phyloP scores from a whole-genome alignment of 768 basidiomycete species.

The Flagelloscypha sp. region DNA sequence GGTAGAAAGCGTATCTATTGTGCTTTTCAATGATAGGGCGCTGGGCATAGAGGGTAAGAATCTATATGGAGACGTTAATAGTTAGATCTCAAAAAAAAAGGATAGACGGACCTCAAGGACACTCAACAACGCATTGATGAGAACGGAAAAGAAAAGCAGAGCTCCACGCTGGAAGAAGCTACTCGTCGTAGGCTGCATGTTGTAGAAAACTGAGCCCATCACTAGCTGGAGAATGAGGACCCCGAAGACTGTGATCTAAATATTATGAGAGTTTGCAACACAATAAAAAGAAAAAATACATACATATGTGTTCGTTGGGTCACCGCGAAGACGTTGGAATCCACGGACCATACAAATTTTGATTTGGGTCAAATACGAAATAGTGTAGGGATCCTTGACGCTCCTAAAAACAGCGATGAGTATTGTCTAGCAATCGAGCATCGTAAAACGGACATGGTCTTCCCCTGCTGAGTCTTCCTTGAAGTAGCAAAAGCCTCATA shows the following conservation, averaged over 20 bases:
- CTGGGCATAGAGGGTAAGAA: conserved; percentile 38
- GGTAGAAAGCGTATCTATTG: conserved; percentile 38
- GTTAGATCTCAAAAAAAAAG: background rate
- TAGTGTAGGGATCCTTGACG: conserved; percentile 28
- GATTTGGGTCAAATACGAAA: conserved; percentile 38
- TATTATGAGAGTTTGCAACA: no score
- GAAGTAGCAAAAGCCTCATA: conserved; percentile 8
- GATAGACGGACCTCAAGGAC: conserved; percentile 5
- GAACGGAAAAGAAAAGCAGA: conserved; percentile 41
- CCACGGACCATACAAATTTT: conserved; percentile 35
- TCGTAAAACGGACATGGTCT: no score
- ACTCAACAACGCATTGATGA: conserved; percentile 20
- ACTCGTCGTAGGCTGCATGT: conserved; percentile 21
- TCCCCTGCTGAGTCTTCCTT: no score
- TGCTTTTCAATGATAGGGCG: conserved; percentile 39
- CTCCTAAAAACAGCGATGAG: no score
- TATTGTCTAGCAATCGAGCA: no score
- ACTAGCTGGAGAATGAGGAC: conserved; percentile 14
- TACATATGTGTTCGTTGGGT: no score
- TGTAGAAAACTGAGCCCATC: conserved; percentile 27
- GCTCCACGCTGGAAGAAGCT: conserved; percentile 36
- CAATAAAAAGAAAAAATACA: no score
- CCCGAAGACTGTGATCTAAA: conserved; percentile 29
- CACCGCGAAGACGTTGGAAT: conserved; percentile 36
- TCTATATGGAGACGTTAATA: conserved; percentile 20